These are phyloP conservation scores for Aristolochia contorta DNA, from an alignment of 164 flowering plant species.

Conservation along the genomic window DNA sequence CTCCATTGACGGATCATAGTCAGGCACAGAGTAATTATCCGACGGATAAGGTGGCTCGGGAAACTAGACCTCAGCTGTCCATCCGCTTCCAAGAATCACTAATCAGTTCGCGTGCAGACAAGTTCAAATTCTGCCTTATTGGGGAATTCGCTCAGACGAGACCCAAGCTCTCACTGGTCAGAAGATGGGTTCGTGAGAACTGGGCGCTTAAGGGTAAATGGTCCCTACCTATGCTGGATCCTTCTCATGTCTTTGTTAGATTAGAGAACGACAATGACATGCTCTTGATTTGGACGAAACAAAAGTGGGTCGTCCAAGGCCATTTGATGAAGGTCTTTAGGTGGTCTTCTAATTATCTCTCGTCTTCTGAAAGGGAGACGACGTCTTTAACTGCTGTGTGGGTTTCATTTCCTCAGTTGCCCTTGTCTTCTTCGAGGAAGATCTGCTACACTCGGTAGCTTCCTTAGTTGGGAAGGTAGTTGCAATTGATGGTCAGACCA, in stretches of 20 bases:
- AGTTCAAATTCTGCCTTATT: conserved; percentile 1
- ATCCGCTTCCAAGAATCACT: neutral
- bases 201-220: neutral
- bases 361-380: neutral
- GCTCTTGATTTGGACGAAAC: neutral
- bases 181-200: neutral
- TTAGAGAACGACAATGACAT: conserved; percentile 2
- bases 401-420: neutral
- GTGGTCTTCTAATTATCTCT: neutral
- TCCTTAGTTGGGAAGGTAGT: neutral
- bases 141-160: neutral
- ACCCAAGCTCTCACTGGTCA: neutral
- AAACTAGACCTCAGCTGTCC: neutral
- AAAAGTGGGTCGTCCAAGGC: neutral
- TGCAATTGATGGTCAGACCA: conserved; percentile 1
- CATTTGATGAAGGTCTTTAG: conserved; percentile 3
- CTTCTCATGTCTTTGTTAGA: neutral
- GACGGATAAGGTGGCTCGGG: neutral
- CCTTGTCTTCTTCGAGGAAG: conserved; percentile 1
- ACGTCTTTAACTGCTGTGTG: neutral
- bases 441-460: neutral
- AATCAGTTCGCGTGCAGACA: neutral
- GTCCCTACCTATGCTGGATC: neutral
- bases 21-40: too few relatives aligned
- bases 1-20: too few relatives aligned